Evolutionary conservation across 257 asterid genomes (phyloP).

Genomic region (Nicotiana paniculata): DNA sequence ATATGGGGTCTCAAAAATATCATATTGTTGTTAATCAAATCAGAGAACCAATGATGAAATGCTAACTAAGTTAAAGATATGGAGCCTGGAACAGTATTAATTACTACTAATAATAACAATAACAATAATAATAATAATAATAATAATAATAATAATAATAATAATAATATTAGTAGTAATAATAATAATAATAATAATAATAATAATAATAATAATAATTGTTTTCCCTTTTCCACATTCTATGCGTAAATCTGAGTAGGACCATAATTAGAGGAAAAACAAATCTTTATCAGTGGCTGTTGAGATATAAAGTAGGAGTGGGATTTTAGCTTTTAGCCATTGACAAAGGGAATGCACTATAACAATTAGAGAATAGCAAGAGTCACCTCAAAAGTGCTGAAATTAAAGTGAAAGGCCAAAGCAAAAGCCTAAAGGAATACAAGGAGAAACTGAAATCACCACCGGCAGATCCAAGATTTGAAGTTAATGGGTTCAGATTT

Average conservation of each 20-base stretch:
- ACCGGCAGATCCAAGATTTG: no score
- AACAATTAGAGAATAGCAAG: slow-evolving; percentile 8
- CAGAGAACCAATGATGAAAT: background rate
- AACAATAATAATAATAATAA: no score
- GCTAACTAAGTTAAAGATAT: background rate
- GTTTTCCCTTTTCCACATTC: background rate
- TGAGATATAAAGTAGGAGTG: background rate
- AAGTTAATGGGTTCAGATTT: no score
- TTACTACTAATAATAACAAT: no score
- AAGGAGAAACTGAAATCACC: background rate
- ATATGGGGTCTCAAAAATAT: no score
- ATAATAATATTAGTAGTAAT: background rate
- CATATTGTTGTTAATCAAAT: background rate
- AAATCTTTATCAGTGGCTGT: background rate
- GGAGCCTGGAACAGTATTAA: background rate
- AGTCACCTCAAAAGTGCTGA: slow-evolving; percentile 66
- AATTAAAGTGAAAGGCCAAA: slow-evolving; percentile 48
- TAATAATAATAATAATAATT: background rate
- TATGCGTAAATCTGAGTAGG: background rate
- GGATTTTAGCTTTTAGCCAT: background rate
- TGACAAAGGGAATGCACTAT: background rate
- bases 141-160: no score
- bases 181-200: no score
- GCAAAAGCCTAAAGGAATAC: slow-evolving; percentile 28
- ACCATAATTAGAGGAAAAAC: background rate